Evolutionary conservation across 805 yeast genomes (phyloP).

Genomic region (Jamesozyma piceae): DNA sequence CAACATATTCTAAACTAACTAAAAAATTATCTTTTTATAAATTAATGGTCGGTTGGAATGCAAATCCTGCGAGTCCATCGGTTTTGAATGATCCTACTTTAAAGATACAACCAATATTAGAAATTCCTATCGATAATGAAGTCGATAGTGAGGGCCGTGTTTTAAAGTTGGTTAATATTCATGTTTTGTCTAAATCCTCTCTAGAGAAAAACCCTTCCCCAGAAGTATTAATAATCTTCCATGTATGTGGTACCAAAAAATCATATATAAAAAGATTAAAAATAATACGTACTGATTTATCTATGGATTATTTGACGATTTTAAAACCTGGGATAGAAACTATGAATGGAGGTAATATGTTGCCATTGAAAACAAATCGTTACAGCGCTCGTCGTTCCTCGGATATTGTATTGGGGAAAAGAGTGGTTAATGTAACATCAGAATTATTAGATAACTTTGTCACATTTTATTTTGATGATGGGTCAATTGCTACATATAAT

Average conservation of each 20-base stretch:
- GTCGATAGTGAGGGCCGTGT: slow-evolving; percentile 18
- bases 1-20: slow-evolving; percentile 22
- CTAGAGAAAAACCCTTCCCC: slow-evolving; percentile 23
- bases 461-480: slow-evolving; percentile 21
- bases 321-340: slow-evolving; percentile 9
- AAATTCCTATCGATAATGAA: slow-evolving; percentile 14
- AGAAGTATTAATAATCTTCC: slow-evolving; percentile 23
- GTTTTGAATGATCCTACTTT: slow-evolving; percentile 27
- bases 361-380: slow-evolving; percentile 13
- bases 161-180: slow-evolving; percentile 17
- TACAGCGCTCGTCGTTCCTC: slow-evolving; percentile 11
- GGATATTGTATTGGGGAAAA: slow-evolving; percentile 13
- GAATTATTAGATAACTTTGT: slow-evolving; percentile 23
- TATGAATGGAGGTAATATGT: slow-evolving; percentile 3
- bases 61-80: slow-evolving; percentile 16
- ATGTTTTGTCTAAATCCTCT: slow-evolving; percentile 22
- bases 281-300: slow-evolving; percentile 14
- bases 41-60: slow-evolving; percentile 27
- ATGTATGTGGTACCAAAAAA: slow-evolving; percentile 15
- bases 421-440: slow-evolving; percentile 16
- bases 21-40: slow-evolving; percentile 25
- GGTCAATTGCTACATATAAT: slow-evolving; percentile 17
- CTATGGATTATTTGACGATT: slow-evolving; percentile 16
- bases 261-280: slow-evolving; percentile 22
- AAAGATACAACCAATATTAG: slow-evolving; percentile 19